Percentiles rank a stretch among this genome's conserved stretches.
These are phyloP conservation scores for Inonotus hispidus DNA, from an alignment of 1,284 basidiomycete species.

Conservation along the genomic window DNA sequence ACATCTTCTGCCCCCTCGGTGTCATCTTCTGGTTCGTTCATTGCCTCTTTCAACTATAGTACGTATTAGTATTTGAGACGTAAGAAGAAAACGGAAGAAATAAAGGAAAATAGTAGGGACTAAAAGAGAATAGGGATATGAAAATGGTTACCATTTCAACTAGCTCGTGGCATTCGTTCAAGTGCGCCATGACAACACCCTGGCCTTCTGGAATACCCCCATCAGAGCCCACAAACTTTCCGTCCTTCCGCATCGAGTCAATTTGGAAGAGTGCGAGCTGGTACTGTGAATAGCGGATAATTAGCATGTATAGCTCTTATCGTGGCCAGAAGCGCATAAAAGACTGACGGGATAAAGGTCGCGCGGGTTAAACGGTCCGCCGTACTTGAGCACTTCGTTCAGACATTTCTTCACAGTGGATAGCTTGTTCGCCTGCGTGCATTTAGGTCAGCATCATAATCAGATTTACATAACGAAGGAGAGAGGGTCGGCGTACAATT, in stretches of 20 bases:
- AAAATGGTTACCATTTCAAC: conserved; percentile 72
- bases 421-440: conserved; percentile 79
- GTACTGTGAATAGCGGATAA: conserved; percentile 49
- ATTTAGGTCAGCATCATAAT: conserved; percentile 19
- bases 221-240: conserved; percentile 83
- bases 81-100: background rate
- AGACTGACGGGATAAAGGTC: conserved; percentile 87
- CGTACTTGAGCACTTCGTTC: conserved; percentile 96
- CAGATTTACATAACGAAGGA: background rate
- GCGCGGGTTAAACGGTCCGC: conserved; percentile 90
- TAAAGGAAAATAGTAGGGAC: background rate
- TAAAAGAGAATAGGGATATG: background rate
- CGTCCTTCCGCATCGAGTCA: conserved; percentile 88
- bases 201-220: conserved; percentile 92
- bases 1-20: conserved; percentile 41
- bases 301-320: background rate
- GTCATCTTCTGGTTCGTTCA: conserved; percentile 48
- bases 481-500: conserved; percentile 53
- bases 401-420: conserved; percentile 94
- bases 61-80: background rate
- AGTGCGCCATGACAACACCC: conserved; percentile 92
- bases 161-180: conserved; percentile 95
- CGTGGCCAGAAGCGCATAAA: background rate
- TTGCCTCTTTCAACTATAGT: conserved; percentile 65
- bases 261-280: conserved; percentile 95